These are phyloP conservation scores for Solanum okadae DNA, from an alignment of 257 asterid genomes.

Conservation along the genomic window DNA sequence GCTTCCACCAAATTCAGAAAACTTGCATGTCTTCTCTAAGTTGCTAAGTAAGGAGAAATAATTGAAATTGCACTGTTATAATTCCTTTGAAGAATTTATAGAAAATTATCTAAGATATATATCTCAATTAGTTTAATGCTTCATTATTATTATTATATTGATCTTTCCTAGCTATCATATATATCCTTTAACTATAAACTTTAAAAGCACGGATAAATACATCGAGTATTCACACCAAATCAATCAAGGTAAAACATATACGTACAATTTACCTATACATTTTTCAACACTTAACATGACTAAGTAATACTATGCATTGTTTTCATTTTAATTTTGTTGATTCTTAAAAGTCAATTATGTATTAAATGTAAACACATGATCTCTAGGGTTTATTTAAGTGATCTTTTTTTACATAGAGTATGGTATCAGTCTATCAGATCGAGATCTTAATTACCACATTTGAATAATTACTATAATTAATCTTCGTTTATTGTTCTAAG, in stretches of 20 bases:
- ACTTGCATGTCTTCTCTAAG: neutral
- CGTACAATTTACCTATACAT: neutral
- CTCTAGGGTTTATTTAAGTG: neutral
- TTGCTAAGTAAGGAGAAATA: neutral
- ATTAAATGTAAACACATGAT: neutral
- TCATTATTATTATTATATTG: neutral
- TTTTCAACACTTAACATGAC: neutral
- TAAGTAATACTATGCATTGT: neutral
- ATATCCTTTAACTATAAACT: neutral
- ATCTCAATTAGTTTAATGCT: neutral
- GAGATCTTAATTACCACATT: neutral
- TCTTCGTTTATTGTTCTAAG: neutral
- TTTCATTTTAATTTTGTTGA: neutral
- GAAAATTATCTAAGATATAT: neutral
- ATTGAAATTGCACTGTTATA: neutral
- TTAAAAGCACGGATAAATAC: too few relatives aligned
- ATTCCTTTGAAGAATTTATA: neutral
- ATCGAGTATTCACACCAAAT: neutral
- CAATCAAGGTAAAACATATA: neutral
- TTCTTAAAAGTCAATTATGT: neutral
- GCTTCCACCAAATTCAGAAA: neutral
- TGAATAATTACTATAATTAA: neutral
- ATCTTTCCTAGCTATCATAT: neutral
- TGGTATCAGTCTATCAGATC: neutral
- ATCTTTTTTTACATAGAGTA: neutral